Conservation (phyloP, 176 grass and related monocot genomes). For the Bonia amplexicaulis region DNA sequence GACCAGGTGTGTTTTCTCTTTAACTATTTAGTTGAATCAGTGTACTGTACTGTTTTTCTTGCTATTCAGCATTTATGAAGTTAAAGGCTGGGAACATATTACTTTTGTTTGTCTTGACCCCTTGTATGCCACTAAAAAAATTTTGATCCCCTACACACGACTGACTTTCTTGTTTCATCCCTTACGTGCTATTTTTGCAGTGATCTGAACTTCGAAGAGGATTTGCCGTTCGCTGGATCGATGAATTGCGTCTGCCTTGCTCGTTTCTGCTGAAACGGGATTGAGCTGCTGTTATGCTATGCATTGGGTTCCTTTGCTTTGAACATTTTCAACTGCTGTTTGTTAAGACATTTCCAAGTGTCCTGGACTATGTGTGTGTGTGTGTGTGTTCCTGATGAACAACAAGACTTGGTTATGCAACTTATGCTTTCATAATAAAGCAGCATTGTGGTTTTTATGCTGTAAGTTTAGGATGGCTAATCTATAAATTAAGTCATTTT, state of each 20-base stretch:
- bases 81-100: neutral
- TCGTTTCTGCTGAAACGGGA: slow-evolving; percentile 13
- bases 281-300: neutral
- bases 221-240: neutral
- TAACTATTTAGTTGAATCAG: slow-evolving; percentile 3
- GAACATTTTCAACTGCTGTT: slow-evolving; percentile 3
- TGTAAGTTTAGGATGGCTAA: neutral
- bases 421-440: slow-evolving; percentile 5
- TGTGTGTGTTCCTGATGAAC: neutral
- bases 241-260: neutral
- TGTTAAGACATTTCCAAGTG: slow-evolving; percentile 6
- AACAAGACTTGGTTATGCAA: neutral
- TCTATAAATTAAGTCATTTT: neutral
- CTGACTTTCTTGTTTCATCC: too few relatives aligned
- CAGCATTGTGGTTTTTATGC: neutral
- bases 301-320: neutral
- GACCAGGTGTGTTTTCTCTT: neutral
- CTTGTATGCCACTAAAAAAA: too few relatives aligned
- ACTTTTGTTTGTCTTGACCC: neutral
- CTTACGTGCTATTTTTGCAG: too few relatives aligned
- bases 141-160: too few relatives aligned
- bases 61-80: neutral
- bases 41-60: slow-evolving; percentile 33
- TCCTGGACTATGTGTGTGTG: neutral
- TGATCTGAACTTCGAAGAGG: slow-evolving; percentile 22